Conservation (phyloP, 257 asterid species). For the Datura wrightii region DNA sequence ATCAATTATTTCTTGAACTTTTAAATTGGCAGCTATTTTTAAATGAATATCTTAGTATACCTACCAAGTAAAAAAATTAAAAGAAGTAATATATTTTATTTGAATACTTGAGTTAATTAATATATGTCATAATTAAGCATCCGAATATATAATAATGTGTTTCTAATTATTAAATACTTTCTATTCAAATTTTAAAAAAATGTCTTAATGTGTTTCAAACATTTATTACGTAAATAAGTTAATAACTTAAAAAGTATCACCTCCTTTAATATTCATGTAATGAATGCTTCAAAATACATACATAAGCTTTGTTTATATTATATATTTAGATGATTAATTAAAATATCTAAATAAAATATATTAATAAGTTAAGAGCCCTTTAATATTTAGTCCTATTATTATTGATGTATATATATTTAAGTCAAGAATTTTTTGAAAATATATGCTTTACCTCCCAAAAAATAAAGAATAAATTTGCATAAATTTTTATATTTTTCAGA, state of each 20-base stretch:
- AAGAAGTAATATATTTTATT: not conserved
- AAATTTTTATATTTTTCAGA: no score
- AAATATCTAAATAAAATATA: not conserved
- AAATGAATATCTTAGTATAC: no score
- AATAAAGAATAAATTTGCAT: no score
- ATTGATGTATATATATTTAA: not conserved
- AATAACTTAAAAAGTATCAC: not conserved
- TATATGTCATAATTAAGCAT: no score
- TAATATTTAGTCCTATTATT: not conserved
- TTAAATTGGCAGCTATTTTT: no score
- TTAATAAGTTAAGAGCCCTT: not conserved
- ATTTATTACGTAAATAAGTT: not conserved
- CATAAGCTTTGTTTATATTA: not conserved
- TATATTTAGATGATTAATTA: not conserved
- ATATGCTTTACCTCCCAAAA: no score
- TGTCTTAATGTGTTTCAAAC: not conserved
- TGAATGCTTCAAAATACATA: not conserved
- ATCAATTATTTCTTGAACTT: no score
- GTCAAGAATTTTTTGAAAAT: no score
- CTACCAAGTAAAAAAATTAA: no score
- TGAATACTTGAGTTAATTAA: not conserved
- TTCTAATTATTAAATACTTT: not conserved
- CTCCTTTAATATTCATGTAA: not conserved
- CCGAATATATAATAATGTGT: no score
- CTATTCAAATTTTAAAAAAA: not conserved